phyloP scores from a whole-genome alignment of 1,139 yeast species.

The Magnusiomyces fungicola region DNA sequence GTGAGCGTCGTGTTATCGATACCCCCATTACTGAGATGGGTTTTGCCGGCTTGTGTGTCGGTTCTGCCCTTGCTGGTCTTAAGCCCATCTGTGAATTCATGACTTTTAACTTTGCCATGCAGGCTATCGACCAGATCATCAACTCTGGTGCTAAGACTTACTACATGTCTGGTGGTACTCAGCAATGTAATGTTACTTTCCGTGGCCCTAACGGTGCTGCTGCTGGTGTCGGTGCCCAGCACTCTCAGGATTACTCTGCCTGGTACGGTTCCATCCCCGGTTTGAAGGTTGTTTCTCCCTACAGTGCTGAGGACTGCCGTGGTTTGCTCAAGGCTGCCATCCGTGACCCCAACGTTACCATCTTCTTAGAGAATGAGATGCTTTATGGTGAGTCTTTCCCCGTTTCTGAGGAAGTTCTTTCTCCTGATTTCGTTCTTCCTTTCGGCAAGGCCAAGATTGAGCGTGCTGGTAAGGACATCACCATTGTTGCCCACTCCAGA shows the following conservation, averaged over 20 bases:
- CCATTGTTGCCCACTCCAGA: conserved; percentile 87
- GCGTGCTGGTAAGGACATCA: conserved; percentile 82
- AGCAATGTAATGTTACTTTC: conserved; percentile 93
- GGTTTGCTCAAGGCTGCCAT: conserved; percentile 94
- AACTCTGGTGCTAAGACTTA: conserved; percentile 98
- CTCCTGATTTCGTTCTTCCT: conserved; percentile 85
- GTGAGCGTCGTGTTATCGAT: conserved; percentile 93
- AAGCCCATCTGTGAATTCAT: conserved; percentile 97
- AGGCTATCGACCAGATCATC: conserved; percentile 95
- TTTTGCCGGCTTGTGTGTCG: conserved; percentile 94
- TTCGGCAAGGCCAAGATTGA: conserved; percentile 95
- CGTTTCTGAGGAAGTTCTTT: conserved; percentile 79
- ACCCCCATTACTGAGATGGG: conserved; percentile 99
- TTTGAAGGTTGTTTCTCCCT: conserved; percentile 91
- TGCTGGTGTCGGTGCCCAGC: conserved; percentile 99
- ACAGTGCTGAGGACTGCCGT: conserved; percentile 89
- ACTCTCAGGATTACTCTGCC: conserved; percentile 94
- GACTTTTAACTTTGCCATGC: conserved; percentile 99
- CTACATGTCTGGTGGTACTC: conserved; percentile 99
- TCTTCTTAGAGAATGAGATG: conserved; percentile 92
- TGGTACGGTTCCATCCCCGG: conserved; percentile 99
- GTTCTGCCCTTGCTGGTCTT: conserved; percentile 95
- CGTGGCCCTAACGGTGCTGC: conserved; percentile 99
- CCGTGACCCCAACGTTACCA: conserved; percentile 97
- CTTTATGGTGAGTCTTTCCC: conserved; percentile 89